These are phyloP conservation scores for Fomitopsis pinicola DNA, from an alignment of 1,284 basidiomycete genomes.

Conservation along the genomic window DNA sequence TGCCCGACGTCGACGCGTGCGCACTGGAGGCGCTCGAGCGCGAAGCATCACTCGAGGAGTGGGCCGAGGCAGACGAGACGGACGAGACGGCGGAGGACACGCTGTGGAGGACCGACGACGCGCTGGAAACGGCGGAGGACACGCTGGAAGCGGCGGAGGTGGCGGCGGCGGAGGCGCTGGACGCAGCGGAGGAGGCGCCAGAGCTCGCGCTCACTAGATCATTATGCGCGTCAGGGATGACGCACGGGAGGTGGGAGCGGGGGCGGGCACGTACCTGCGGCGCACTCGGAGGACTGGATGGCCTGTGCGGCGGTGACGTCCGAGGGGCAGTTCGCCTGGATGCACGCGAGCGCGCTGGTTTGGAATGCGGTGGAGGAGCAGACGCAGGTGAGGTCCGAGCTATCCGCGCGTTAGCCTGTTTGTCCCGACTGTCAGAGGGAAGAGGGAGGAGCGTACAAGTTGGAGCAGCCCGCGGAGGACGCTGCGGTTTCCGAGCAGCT, in stretches of 20 bases:
- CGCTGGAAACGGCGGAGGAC: conserved; percentile 1
- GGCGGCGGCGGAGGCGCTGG: conserved; percentile 5
- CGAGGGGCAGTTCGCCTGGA: conserved; percentile 18
- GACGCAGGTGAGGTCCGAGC: conserved; percentile 24
- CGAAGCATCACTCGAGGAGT: not conserved
- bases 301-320: conserved; percentile 19
- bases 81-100: conserved; percentile 6
- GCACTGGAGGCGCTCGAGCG: not conserved
- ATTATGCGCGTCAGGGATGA: not conserved
- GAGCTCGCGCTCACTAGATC: conserved; percentile 1
- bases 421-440: not conserved
- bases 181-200: not conserved
- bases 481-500: conserved; percentile 17
- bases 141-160: conserved; percentile 3
- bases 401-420: conserved; percentile 2
- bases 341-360: conserved; percentile 15
- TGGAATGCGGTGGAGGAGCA: conserved; percentile 25
- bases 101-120: conserved; percentile 3
- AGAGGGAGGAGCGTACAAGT: conserved; percentile 12
- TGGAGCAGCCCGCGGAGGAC: conserved; percentile 13
- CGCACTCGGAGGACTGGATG: conserved; percentile 23
- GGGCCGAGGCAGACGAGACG: not conserved
- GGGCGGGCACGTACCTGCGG: conserved; percentile 18
- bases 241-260: not conserved
- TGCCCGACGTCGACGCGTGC: not conserved